Percentiles rank a stretch among this genome's conserved stretches.
Conservation (phyloP, 2,329 filamentous ascomycete species). For the Penicillium sp. region DNA sequence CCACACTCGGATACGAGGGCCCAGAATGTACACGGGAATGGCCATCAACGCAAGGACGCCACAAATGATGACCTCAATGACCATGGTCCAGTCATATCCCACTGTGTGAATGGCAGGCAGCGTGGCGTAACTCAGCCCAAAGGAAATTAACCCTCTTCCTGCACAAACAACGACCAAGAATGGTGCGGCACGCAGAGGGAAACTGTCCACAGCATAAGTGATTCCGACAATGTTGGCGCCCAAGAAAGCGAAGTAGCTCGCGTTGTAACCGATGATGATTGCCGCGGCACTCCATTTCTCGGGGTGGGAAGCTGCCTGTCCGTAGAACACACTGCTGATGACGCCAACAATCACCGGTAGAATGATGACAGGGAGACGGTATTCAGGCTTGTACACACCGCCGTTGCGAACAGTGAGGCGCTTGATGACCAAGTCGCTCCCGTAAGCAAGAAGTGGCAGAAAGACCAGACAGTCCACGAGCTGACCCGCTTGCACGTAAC, state of each 20-base stretch:
- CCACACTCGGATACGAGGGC: not conserved
- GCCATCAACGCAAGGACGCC: not conserved
- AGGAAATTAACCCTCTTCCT: conserved; percentile 3
- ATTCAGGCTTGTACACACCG: conserved; percentile 9
- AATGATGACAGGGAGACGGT: conserved; percentile 6
- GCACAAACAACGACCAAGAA: conserved; percentile 12
- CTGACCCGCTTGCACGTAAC: conserved; percentile 12
- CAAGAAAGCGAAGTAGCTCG: conserved; percentile 10
- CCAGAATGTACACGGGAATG: not conserved
- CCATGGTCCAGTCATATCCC: conserved; percentile 9
- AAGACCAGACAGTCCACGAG: conserved; percentile 9
- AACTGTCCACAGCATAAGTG: conserved; percentile 12
- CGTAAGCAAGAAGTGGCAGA: conserved; percentile 10
- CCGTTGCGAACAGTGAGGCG: conserved; percentile 1
- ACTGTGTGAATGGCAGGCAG: conserved; percentile 3
- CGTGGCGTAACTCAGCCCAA: conserved; percentile 10
- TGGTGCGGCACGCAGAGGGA: conserved; percentile 7
- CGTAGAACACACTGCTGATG: conserved; percentile 8
- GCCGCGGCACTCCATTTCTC: conserved; percentile 4
- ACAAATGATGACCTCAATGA: conserved; percentile 1
- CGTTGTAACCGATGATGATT: conserved; percentile 7
- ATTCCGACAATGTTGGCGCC: conserved; percentile 11
- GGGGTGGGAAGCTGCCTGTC: conserved; percentile 3
- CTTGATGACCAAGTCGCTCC: conserved; percentile 6
- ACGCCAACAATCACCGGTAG: conserved; percentile 8